phyloP scores from a whole-genome alignment of 305 asterid species.

The Solanum hybrid region DNA sequence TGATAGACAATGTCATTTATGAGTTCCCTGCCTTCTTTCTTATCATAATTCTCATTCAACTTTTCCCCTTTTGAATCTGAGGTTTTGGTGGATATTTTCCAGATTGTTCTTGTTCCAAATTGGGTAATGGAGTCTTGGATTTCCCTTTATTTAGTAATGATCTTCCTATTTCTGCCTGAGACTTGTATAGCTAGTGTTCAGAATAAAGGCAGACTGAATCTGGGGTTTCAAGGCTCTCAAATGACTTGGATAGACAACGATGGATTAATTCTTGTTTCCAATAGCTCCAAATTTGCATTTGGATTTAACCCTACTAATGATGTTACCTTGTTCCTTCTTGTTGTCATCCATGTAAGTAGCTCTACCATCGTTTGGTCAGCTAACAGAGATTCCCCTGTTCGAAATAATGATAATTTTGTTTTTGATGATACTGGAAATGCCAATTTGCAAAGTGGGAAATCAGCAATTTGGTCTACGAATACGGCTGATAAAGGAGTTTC shows the following conservation, averaged over 20 bases:
- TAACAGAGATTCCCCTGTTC: slow-evolving; percentile 53
- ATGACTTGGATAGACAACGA: slow-evolving; percentile 71
- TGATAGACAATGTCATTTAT: background rate
- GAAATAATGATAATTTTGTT: slow-evolving; percentile 42
- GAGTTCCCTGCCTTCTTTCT: background rate
- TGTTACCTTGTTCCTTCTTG: slow-evolving; percentile 56
- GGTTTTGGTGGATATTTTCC: background rate
- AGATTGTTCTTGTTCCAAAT: background rate
- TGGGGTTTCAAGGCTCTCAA: slow-evolving; percentile 60
- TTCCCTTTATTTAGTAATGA: slow-evolving; percentile 9
- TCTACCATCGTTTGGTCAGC: slow-evolving; percentile 75
- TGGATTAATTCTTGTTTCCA: slow-evolving; percentile 66
- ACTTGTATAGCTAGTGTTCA: slow-evolving; percentile 50
- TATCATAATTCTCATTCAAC: background rate
- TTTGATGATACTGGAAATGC: slow-evolving; percentile 67
- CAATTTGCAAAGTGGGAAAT: slow-evolving; percentile 37
- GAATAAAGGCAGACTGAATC: slow-evolving; percentile 40
- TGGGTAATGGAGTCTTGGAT: slow-evolving; percentile 42
- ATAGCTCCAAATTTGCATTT: slow-evolving; percentile 58
- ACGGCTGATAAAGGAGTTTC: slow-evolving; percentile 63
- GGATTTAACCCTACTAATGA: slow-evolving; percentile 52
- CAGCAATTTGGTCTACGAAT: slow-evolving; percentile 53
- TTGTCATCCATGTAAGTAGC: slow-evolving; percentile 51
- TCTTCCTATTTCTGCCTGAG: slow-evolving; percentile 23
- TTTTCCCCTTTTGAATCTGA: background rate